Conservation (phyloP, 2,329 filamentous ascomycete species). For the Microsporum ferrugineum region DNA sequence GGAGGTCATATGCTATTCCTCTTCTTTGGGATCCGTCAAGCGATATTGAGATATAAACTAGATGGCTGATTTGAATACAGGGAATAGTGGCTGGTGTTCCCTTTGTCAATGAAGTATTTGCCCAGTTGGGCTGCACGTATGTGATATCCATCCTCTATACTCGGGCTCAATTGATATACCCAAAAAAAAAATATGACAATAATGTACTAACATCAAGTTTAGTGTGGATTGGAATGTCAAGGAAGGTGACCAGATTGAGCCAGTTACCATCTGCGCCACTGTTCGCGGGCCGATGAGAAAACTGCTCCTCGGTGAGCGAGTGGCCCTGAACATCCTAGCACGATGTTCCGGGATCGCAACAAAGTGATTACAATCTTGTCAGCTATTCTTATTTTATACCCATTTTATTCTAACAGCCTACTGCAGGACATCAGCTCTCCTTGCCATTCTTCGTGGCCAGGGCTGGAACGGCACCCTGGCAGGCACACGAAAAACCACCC, state of each 20-base stretch:
- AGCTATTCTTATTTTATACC: neutral
- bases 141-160: slow-evolving; percentile 14
- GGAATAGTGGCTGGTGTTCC: slow-evolving; percentile 84
- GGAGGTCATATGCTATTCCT: neutral
- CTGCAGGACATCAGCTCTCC: slow-evolving; percentile 34
- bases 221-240: slow-evolving; percentile 74
- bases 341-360: slow-evolving; percentile 86
- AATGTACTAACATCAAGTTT: slow-evolving; percentile 4
- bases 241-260: slow-evolving; percentile 61
- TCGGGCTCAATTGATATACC: neutral
- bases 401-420: slow-evolving; percentile 12
- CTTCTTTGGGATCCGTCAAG: neutral
- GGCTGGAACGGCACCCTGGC: slow-evolving; percentile 80
- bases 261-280: slow-evolving; percentile 60
- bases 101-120: slow-evolving; percentile 90
- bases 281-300: slow-evolving; percentile 74
- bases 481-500: slow-evolving; percentile 92
- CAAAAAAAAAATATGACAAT: neutral
- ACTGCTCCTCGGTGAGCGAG: slow-evolving; percentile 81
- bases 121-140: slow-evolving; percentile 70
- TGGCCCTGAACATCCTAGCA: slow-evolving; percentile 81
- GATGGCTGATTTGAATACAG: slow-evolving; percentile 20
- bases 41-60: neutral
- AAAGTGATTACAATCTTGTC: slow-evolving; percentile 30
- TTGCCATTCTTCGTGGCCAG: slow-evolving; percentile 43